Conservation (phyloP, 345 rosid species). For the Populus simonii region DNA sequence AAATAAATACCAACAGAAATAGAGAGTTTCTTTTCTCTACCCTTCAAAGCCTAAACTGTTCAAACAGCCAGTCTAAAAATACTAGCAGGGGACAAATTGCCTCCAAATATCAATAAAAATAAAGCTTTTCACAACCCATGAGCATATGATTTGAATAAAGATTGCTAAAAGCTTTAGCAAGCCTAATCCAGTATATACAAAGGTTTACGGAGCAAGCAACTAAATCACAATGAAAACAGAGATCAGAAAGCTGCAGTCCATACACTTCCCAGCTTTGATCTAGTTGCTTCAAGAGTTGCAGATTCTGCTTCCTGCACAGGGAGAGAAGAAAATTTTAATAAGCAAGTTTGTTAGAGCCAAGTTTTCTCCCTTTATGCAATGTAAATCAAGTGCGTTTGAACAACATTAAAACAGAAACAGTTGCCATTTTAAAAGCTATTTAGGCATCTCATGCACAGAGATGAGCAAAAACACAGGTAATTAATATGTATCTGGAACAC, state of each 20-base stretch:
- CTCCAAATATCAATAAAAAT: neutral
- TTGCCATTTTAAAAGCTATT: neutral
- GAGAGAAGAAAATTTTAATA: neutral
- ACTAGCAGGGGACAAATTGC: neutral
- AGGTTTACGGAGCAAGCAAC: neutral
- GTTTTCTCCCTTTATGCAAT: neutral
- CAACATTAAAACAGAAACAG: neutral
- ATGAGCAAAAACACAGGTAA: neutral
- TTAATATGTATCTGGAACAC: too few species aligned
- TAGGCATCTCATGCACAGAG: neutral
- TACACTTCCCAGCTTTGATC: constrained; percentile 88
- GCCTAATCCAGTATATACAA: neutral
- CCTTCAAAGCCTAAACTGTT: neutral
- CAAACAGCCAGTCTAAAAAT: neutral
- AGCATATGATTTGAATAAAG: neutral
- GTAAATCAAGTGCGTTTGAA: neutral
- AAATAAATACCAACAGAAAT: too few species aligned
- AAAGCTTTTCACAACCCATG: neutral
- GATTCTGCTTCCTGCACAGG: constrained; percentile 76
- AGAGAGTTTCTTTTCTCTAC: neutral
- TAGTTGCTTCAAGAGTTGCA: constrained; percentile 86
- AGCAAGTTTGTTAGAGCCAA: neutral
- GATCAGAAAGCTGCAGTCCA: constrained; percentile 29
- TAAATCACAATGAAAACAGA: constrained; percentile 6
- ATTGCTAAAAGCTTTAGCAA: neutral